Conservation (phyloP, 2,329 filamentous ascomycete species). For the Aspergillus cejpii region DNA sequence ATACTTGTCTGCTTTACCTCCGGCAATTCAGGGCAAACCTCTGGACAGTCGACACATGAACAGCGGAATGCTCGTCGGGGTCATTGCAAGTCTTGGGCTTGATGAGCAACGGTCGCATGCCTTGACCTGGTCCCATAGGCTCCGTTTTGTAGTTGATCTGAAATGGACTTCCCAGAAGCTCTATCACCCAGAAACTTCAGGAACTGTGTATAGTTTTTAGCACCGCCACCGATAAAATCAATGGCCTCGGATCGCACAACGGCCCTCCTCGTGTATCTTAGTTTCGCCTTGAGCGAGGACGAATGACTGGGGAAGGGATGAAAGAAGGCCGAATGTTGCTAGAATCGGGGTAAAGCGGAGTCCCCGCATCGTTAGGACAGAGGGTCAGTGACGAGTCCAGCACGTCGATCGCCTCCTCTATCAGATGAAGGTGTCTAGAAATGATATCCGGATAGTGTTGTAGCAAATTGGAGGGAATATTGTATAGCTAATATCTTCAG, state of each 20-base stretch:
- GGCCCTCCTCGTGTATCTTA: slow-evolving; percentile 69
- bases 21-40: slow-evolving; percentile 74
- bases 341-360: slow-evolving; percentile 22
- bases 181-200: slow-evolving; percentile 90
- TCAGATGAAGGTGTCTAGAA: neutral
- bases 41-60: slow-evolving; percentile 86
- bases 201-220: slow-evolving; percentile 79
- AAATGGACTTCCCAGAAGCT: slow-evolving; percentile 83
- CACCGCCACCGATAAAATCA: slow-evolving; percentile 94
- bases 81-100: slow-evolving; percentile 83
- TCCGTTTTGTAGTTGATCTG: slow-evolving; percentile 83
- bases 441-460: neutral
- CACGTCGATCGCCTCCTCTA: neutral
- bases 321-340: slow-evolving; percentile 25
- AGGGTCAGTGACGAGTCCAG: neutral
- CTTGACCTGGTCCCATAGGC: slow-evolving; percentile 53
- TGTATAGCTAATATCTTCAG: too few relatives aligned
- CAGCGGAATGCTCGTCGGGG: slow-evolving; percentile 78
- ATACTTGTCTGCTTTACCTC: slow-evolving; percentile 60
- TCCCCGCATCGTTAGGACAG: slow-evolving; percentile 27
- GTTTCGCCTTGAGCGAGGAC: slow-evolving; percentile 32
- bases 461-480: neutral
- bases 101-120: slow-evolving; percentile 67
- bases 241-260: slow-evolving; percentile 84
- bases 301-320: slow-evolving; percentile 16